Conservation (phyloP, 345 rosid genomes). For the Boechera stricta region DNA sequence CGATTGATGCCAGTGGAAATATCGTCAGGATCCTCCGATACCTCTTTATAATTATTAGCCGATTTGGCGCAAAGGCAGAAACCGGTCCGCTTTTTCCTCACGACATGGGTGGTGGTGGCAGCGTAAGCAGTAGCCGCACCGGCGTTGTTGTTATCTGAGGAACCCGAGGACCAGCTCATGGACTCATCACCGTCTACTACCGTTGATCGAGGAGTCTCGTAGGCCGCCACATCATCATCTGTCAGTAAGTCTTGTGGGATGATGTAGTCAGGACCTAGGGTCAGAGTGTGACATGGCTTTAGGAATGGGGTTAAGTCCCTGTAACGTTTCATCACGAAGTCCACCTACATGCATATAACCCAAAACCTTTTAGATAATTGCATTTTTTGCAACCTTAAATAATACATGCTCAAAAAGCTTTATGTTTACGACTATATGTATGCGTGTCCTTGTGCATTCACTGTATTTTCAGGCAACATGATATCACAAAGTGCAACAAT, state of each 20-base stretch:
- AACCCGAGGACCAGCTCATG: constrained; percentile 74
- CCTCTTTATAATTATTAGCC: constrained; percentile 51
- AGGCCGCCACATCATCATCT: constrained; percentile 63
- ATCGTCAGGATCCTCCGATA: constrained; percentile 53
- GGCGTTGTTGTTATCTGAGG: constrained; percentile 60
- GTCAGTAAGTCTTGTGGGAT: constrained; percentile 70
- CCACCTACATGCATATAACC: constrained; percentile 62
- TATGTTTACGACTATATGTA: constrained; percentile 12
- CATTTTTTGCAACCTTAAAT: neutral
- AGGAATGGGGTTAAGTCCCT: constrained; percentile 69
- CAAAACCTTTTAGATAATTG: constrained; percentile 3
- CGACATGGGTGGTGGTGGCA: constrained; percentile 48
- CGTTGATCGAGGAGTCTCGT: constrained; percentile 67
- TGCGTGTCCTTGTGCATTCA: neutral
- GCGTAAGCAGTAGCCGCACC: constrained; percentile 34
- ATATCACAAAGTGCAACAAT: constrained; percentile 5
- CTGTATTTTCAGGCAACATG: neutral
- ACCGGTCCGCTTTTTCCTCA: constrained; percentile 81
- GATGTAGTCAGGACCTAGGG: constrained; percentile 85
- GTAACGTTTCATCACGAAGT: constrained; percentile 80
- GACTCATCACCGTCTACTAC: constrained; percentile 76
- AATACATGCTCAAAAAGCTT: constrained; percentile 4
- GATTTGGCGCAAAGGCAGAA: constrained; percentile 66
- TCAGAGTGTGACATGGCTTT: constrained; percentile 67
- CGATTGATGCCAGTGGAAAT: constrained; percentile 74